phyloP scores from a whole-genome alignment of 768 basidiomycete species.

The Lactifluus echinatus region DNA sequence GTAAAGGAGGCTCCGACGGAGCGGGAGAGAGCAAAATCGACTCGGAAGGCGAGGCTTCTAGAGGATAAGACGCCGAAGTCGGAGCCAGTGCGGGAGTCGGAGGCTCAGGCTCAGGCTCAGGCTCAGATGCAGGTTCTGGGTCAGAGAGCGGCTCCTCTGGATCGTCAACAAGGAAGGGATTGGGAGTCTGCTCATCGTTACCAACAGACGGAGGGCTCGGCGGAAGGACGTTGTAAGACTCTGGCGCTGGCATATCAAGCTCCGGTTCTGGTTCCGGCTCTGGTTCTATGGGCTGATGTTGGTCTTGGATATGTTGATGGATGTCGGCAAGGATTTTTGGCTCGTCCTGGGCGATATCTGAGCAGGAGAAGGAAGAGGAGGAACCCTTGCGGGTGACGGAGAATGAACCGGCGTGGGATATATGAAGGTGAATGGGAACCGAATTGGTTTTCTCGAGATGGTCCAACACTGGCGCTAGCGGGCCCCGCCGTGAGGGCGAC shows the following conservation, averaged over 20 bases:
- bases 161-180: slow-evolving; percentile 58
- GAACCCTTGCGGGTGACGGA: slow-evolving; percentile 35
- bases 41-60: slow-evolving; percentile 32
- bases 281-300: not conserved
- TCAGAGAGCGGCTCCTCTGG: slow-evolving; percentile 33
- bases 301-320: not conserved
- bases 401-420: slow-evolving; percentile 33
- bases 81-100: slow-evolving; percentile 15
- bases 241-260: not conserved
- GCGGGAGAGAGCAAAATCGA: slow-evolving; percentile 32
- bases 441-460: slow-evolving; percentile 6
- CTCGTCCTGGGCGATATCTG: slow-evolving; percentile 1
- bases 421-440: slow-evolving; percentile 24
- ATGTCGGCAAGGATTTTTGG: slow-evolving; percentile 8
- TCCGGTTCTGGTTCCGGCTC: not conserved
- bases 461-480: slow-evolving; percentile 14
- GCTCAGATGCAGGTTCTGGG: not conserved
- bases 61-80: slow-evolving; percentile 27
- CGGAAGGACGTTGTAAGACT: not conserved
- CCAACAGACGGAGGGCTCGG: not conserved
- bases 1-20: slow-evolving; percentile 12
- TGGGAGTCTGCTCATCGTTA: slow-evolving; percentile 26
- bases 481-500: slow-evolving; percentile 3
- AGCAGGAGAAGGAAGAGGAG: slow-evolving; percentile 19
- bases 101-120: slow-evolving; percentile 16